Evolutionary conservation across 768 basidiomycete genomes (phyloP), one percentile per base, ranked within the genome.

Genomic region (Termitomyces sp.): DNA sequence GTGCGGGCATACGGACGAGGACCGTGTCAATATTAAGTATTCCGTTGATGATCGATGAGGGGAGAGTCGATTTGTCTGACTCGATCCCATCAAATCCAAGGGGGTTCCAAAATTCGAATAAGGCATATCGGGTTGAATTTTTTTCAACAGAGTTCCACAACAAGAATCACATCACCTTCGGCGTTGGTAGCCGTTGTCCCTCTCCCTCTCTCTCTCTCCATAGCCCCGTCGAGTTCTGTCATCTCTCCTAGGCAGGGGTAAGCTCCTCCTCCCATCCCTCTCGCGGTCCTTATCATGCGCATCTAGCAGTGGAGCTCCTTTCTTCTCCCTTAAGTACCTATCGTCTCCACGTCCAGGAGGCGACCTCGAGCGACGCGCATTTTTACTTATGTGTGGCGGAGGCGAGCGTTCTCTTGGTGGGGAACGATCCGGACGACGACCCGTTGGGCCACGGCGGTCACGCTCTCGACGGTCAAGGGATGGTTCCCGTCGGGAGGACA

Each of bases 371-470:
- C 64, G 54, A 36, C 53, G 57, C 44, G 32, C 49, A 16, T 50
- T 54, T 49, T 60, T 60, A 15, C 54, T 57, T 56, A 62, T 44
- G 57, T 64, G 66, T 7, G 64, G 66, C 29, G 67, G 63, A 13
- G 62, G 64, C 47, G 63, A 63, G n/a, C 64, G 53, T 36, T 64
- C 67, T 36, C 60, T 41, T 11, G 60, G 61, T 27, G 36, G 27
- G 22, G 57, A 43, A 42, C 54, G 43, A 9, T 39, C 54, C 23
- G 49, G 6, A 36, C 52, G 54, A 13, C 33, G 43, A 0, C 41
- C 40, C 25, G 40, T 35, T 20, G 53, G 44, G 5, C 27, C 52
- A 33, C 60, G 66, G 11, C 40, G 40, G 20, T 59, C 57, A 16
- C 50, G 31, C 16, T 52, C 41, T 41, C 50, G 52, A 7, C 43